Evolutionary conservation across 306 rosid species (phyloP), one percentile per base, ranked within the genome.

Genomic region (Vachellia pachyceras): DNA sequence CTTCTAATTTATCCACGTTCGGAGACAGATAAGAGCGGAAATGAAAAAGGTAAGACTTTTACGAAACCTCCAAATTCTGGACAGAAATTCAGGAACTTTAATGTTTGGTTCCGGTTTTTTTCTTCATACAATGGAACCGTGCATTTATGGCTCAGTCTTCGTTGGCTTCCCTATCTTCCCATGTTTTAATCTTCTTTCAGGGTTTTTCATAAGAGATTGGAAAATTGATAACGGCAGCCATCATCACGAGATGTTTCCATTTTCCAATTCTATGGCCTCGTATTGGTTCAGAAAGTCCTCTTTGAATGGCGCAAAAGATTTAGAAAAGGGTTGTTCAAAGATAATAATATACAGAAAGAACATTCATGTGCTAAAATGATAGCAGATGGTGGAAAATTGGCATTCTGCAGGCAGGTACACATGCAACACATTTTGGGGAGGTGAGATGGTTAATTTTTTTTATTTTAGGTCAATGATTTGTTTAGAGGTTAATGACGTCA

Each of bases 61-160:
- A 18, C 15, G 10, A 61, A 61, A 61, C 17, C 65, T 9, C 45
- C 25, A 18, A 17, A 25, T 29, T 61, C 39, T 13, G 68, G 40
- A 29, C 22, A 14, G 42, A 35, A 15, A 35, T 20, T 20, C 44
- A 15, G 33, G 12, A 64, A 0, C 3, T 33, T 78, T 64, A 75
- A 73, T 83, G 73, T 61, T 60, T 47, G 68, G 68, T 22, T 23
- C 69, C 60, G 73, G 10, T 58, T 58, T 25, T 22, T 55, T 20
- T 0, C 13, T 7, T 55, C 36, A 10, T 23, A 23, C 36, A 4
- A 23, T 3, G 65, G 15, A 29, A 12, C 40, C 4, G 22, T 5
- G 20, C 42, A 35, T 64, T 33, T 64, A 64, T 64, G 66, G 68
- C 72, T 81, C 11, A 4, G 81, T 76, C 80, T 42, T 44, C 6